Percentiles rank a stretch among this genome's conserved stretches.
These are phyloP conservation scores for Diversispora eburnea DNA, from an alignment of 192 early-diverging fungal genomes.

Conservation along the genomic window DNA sequence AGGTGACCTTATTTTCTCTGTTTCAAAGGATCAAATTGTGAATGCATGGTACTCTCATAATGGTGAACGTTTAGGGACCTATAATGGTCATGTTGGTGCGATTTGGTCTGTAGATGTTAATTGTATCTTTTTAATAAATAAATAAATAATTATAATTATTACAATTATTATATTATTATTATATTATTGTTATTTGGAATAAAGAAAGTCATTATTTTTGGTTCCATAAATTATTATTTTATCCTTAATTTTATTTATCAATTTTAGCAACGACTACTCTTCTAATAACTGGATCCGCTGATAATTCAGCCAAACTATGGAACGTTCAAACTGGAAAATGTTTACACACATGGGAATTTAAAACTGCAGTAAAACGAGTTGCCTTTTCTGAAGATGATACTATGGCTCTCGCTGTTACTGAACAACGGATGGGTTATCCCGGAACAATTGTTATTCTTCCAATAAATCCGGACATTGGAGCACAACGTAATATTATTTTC, in stretches of 20 bases:
- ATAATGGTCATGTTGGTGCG: conserved; percentile 88
- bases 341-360: conserved; percentile 88
- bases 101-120: conserved; percentile 95
- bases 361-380: conserved; percentile 88
- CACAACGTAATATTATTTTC: conserved; percentile 46
- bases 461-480: conserved; percentile 59
- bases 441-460: conserved; percentile 81
- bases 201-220: neutral
- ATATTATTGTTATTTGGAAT: neutral
- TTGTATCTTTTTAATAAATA: conserved; percentile 41
- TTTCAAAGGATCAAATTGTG: conserved; percentile 90
- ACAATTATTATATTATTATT: neutral
- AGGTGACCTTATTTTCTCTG: conserved; percentile 95
- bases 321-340: conserved; percentile 85
- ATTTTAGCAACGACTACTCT: conserved; percentile 64
- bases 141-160: neutral
- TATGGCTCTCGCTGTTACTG: conserved; percentile 88
- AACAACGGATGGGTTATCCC: conserved; percentile 90
- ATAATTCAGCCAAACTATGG: conserved; percentile 91
- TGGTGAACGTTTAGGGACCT: conserved; percentile 94
- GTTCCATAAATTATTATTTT: neutral
- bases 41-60: conserved; percentile 98
- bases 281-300: conserved; percentile 84
- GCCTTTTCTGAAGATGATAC: conserved; percentile 87
- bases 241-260: neutral